A percentile compares a stretch with the other conserved stretches of the same genome.
Conservation (phyloP, 2,329 filamentous ascomycete genomes). For the Truncatella angustata region DNA sequence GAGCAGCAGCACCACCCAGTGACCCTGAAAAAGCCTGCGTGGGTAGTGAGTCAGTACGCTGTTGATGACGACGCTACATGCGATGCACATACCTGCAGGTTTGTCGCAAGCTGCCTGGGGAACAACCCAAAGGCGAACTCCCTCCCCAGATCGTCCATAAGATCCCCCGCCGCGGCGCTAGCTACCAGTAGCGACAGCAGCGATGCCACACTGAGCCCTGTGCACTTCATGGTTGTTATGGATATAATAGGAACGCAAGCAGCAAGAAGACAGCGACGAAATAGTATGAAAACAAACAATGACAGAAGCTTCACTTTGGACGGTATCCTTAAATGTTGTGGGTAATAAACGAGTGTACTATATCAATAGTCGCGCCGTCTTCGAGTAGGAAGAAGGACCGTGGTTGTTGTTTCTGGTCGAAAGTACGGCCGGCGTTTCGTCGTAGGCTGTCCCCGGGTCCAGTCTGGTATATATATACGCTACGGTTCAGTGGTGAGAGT, state of each 20-base stretch:
- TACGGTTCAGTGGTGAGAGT: too few relatives aligned
- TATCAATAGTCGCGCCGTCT: too few relatives aligned
- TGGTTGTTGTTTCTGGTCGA: too few relatives aligned
- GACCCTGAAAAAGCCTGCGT: conserved; percentile 38
- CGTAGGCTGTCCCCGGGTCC: too few relatives aligned
- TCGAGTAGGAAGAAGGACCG: too few relatives aligned
- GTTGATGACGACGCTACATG: background rate
- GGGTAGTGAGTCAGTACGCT: background rate
- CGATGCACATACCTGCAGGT: conserved; percentile 33
- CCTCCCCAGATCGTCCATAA: conserved; percentile 31
- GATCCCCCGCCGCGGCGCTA: conserved; percentile 17
- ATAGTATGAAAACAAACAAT: too few relatives aligned
- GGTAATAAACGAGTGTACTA: too few relatives aligned
- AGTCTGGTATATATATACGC: too few relatives aligned
- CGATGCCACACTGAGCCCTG: background rate
- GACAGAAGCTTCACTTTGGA: too few relatives aligned
- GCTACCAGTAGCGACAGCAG: conserved; percentile 1
- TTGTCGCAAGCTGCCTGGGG: conserved; percentile 26
- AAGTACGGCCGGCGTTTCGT: too few relatives aligned
- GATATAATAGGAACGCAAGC: too few relatives aligned
- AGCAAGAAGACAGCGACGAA: background rate
- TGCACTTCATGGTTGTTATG: conserved; percentile 10
- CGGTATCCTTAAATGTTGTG: too few relatives aligned
- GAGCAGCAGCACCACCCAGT: conserved; percentile 36
- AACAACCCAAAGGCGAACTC: conserved; percentile 36